phyloP scores from a whole-genome alignment of 805 yeast genomes.

The Dipodascus geniculatus region DNA sequence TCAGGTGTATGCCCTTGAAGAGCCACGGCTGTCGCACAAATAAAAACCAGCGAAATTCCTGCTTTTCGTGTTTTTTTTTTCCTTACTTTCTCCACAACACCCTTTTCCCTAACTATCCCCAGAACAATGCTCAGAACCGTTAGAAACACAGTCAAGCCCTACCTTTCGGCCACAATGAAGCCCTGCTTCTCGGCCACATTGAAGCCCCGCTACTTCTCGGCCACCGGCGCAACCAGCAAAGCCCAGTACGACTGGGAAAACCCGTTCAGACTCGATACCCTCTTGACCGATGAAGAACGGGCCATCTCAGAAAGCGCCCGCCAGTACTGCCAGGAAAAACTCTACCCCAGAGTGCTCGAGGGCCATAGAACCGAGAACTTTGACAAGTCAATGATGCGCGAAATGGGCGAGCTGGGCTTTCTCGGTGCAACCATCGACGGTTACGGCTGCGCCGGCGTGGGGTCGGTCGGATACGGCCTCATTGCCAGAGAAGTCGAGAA shows the following conservation, averaged over 20 bases:
- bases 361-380: conserved; percentile 30
- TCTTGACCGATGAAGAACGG: conserved; percentile 29
- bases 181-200: too few species aligned
- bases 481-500: conserved; percentile 35
- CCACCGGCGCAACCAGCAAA: neutral
- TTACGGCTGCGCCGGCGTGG: conserved; percentile 34
- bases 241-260: conserved; percentile 28
- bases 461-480: conserved; percentile 32
- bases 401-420: conserved; percentile 32
- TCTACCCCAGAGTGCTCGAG: conserved; percentile 30
- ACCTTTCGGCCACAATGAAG: too few species aligned
- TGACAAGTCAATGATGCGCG: conserved; percentile 25
- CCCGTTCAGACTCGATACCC: conserved; percentile 25
- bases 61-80: too few species aligned
- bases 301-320: conserved; percentile 28
- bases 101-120: too few species aligned
- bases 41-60: too few species aligned
- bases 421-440: conserved; percentile 32
- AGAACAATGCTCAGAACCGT: too few species aligned
- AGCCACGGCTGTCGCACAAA: too few species aligned
- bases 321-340: conserved; percentile 27
- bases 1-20: too few species aligned
- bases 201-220: neutral
- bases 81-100: too few species aligned
- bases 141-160: too few species aligned